Base-by-base conservation (phyloP, 2,329 filamentous ascomycete genomes). In the Sordariomycetes sp. region DNA sequence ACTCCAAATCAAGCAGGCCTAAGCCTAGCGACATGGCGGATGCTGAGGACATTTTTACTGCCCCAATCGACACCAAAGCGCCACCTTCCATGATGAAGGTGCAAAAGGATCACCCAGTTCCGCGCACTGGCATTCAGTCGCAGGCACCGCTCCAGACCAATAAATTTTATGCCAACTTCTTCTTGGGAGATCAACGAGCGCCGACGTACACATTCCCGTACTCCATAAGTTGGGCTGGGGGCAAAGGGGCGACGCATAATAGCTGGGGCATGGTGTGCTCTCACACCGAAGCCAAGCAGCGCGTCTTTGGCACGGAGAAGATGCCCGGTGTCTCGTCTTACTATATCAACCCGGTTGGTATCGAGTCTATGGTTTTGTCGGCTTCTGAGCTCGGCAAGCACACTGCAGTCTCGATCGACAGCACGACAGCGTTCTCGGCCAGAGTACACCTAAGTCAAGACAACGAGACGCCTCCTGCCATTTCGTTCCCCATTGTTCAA, bases 401-500 rank as follows among this genome's bases (percentile, higher is more conserved):
- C 10, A 86, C 84, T 0, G 55, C 62, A 6, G 49, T 82, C 20
- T 72, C 70, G 0, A 66, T 54, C 11, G 66, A 73, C 53, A 63
- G 58, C 44, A 55, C 70, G 43, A 79, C 64, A 37, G 74, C 66
- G 34, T 80, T 65, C 49, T 83, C 64, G 23, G 71, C 61, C 11
- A 77, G 86, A 42, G 75, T 86, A 30, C 80, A 83, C 29, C 64
- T 96, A 21, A 70, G 63, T 33, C 66, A 69, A 3, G 61, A 66
- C 16, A 50, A 55, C n/a, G 63, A 63, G 3, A 66, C 70, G 7
- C 54, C 64, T 2, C 72, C 81, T 1, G 65, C 71, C 2, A 70
- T 96, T 15, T 80, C 75, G 0, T 86, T 94, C 43, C 87, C 88
- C 0, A 52, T 95, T 7, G 77, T 94, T 0, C 90, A 96, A 51